Base-by-base conservation (phyloP, 768 basidiomycete genomes). In the Leccinum disarticulatum region DNA sequence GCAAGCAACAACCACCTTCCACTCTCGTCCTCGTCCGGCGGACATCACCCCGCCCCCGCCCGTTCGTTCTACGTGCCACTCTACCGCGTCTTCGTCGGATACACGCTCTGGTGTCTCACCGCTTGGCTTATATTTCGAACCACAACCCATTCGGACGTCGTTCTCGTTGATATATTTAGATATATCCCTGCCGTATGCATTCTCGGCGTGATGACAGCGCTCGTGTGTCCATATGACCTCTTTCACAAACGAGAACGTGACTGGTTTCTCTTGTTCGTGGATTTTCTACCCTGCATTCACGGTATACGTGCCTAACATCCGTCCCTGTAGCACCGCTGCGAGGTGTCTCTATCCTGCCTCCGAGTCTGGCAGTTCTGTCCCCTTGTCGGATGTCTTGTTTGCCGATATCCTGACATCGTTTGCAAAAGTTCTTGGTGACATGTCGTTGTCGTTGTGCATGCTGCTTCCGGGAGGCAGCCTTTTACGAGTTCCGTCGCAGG, bases 351-450 rank as follows among this genome's bases (percentile, higher is more conserved):
- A 87, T 54, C 83, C 89, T n/a, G 76, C 84, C 1, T 68, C 33
- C 13, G 13, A 33, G 33, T 33, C 78, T 43, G 78, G 80, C 55
- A 78, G 79, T 46, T 83, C 88, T 5, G 80, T 94, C 43, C 86
- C 87, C 71, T 99, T 99, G 75, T 86, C 87, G 30, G 97, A 99
- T 71, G 86, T 99, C 25, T 84, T 98, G 48, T 86, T 96, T 59
- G 95, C 96, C 60, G 97, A 98, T 80, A 85, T 98, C 61, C 83
- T 95, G 68, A 99, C 97, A 2, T 98, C 95, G 2, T 96, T 92
- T 68, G 95, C 97, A 36, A 98, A 97, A 77, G 94, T 99, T 43
- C 78, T 98, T 19, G 96, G 96, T 13, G 97, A 98, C 68, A 77
- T 95, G 46, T 98, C 93, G 93, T 77, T 98, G 48, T 93, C 92